Conservation (phyloP, 2,329 filamentous ascomycete species). For the Xylaria sp. region DNA sequence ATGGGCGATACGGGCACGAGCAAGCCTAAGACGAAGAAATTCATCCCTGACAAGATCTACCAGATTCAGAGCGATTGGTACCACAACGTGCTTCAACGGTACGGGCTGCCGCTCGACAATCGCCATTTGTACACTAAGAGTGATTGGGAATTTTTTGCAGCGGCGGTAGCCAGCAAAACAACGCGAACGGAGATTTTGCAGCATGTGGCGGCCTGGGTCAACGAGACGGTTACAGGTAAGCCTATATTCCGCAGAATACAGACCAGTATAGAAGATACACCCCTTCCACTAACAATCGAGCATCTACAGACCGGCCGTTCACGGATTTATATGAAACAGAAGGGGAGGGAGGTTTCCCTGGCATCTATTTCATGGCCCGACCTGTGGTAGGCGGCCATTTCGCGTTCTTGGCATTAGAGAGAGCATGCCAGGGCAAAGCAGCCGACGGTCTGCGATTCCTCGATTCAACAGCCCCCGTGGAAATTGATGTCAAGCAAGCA, state of each 20-base stretch:
- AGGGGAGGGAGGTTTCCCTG: conserved; percentile 78
- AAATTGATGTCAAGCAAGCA: conserved; percentile 52
- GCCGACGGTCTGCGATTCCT: conserved; percentile 66
- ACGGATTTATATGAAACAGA: conserved; percentile 88
- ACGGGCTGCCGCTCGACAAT: conserved; percentile 84
- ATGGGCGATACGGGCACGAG: conserved; percentile 28
- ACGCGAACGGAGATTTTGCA: conserved; percentile 78
- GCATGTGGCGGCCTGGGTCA: conserved; percentile 81
- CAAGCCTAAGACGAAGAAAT: conserved; percentile 53
- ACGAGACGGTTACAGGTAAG: conserved; percentile 77
- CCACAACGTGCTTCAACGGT: conserved; percentile 79
- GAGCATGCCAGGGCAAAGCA: conserved; percentile 78
- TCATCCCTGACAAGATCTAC: conserved; percentile 82
- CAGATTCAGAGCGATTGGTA: conserved; percentile 85
- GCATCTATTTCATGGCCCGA: conserved; percentile 79
- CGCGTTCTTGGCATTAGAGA: conserved; percentile 82
- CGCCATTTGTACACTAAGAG: conserved; percentile 88
- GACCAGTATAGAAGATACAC: not conserved
- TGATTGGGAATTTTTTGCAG: conserved; percentile 92
- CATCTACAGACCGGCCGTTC: conserved; percentile 71
- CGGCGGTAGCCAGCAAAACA: conserved; percentile 76
- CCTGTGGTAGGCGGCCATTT: conserved; percentile 90
- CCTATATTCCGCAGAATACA: not conserved
- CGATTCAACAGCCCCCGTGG: conserved; percentile 51
- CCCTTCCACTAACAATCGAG: conserved; percentile 20